Conservation (phyloP, 2,329 filamentous ascomycete species). For the Westerdykella sp. region DNA sequence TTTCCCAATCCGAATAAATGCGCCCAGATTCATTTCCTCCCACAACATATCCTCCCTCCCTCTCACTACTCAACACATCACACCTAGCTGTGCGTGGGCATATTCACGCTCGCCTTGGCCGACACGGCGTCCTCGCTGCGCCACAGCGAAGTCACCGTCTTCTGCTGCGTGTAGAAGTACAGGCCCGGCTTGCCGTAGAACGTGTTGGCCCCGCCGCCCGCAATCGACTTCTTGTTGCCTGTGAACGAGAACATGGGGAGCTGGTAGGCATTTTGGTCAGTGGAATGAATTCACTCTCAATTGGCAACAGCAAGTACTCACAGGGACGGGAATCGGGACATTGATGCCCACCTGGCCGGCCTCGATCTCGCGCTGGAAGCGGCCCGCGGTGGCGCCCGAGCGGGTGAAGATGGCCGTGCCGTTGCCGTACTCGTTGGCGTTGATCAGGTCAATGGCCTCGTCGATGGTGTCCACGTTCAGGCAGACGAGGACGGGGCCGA, state of each 20-base stretch:
- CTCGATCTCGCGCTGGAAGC: conserved; percentile 75
- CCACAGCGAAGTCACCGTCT: conserved; percentile 96
- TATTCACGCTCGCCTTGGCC: conserved; percentile 78
- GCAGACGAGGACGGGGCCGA: conserved; percentile 77
- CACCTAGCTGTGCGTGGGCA: conserved; percentile 61
- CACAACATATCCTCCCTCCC: too few relatives aligned
- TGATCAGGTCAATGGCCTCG: conserved; percentile 75
- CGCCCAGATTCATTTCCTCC: too few relatives aligned
- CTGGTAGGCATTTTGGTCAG: conserved; percentile 14
- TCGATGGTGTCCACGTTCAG: conserved; percentile 72
- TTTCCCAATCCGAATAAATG: too few relatives aligned
- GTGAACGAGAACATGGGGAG: conserved; percentile 60
- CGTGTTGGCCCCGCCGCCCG: conserved; percentile 83
- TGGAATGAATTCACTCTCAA: background rate
- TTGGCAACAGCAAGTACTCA: conserved; percentile 14
- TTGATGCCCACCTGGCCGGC: conserved; percentile 84
- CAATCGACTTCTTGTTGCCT: conserved; percentile 77
- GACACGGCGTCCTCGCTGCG: conserved; percentile 75
- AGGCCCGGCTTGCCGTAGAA: conserved; percentile 93
- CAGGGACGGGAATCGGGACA: conserved; percentile 63
- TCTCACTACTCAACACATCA: background rate
- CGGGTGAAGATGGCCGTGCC: conserved; percentile 79
- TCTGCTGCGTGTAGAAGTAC: conserved; percentile 93
- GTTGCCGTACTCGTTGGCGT: conserved; percentile 81
- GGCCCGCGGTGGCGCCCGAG: conserved; percentile 68